phyloP scores from a whole-genome alignment of 2,329 filamentous ascomycete species.

The Bimuria novae-zelandiae region DNA sequence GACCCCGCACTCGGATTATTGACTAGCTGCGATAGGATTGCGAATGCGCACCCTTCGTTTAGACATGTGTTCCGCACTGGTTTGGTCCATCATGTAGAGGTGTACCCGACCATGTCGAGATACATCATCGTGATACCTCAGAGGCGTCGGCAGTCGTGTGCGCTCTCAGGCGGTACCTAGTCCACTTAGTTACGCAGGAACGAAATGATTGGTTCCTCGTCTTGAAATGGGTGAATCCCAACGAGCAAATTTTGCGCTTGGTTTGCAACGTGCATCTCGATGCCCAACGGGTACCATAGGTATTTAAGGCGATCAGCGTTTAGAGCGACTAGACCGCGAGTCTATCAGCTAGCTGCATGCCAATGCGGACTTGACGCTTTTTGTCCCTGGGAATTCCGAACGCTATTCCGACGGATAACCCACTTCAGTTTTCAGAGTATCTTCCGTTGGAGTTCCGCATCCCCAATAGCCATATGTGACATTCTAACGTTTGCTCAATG shows the following conservation, averaged over 20 bases:
- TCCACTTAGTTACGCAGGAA: neutral
- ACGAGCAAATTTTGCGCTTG: neutral
- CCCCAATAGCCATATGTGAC: too few relatives aligned
- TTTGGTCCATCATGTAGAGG: too few relatives aligned
- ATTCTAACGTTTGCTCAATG: too few relatives aligned
- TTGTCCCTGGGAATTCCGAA: neutral
- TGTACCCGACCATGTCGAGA: too few relatives aligned
- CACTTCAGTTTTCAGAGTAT: too few relatives aligned
- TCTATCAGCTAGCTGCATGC: neutral
- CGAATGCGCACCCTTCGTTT: slow-evolving; percentile 2
- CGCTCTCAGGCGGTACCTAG: too few relatives aligned
- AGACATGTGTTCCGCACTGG: neutral
- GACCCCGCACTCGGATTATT: slow-evolving; percentile 2
- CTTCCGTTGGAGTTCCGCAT: too few relatives aligned
- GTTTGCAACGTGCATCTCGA: neutral
- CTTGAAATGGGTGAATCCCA: too few relatives aligned
- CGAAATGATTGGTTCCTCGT: neutral
- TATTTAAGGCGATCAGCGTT: neutral
- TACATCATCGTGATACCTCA: neutral
- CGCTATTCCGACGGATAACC: too few relatives aligned
- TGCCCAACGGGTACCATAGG: neutral
- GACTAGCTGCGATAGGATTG: slow-evolving; percentile 6
- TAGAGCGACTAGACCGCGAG: neutral
- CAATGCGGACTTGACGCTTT: neutral
- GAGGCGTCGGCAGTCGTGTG: neutral